Evolutionary conservation across 2,329 filamentous ascomycete species (phyloP).

Genomic region (Lachnellula hyalina): DNA sequence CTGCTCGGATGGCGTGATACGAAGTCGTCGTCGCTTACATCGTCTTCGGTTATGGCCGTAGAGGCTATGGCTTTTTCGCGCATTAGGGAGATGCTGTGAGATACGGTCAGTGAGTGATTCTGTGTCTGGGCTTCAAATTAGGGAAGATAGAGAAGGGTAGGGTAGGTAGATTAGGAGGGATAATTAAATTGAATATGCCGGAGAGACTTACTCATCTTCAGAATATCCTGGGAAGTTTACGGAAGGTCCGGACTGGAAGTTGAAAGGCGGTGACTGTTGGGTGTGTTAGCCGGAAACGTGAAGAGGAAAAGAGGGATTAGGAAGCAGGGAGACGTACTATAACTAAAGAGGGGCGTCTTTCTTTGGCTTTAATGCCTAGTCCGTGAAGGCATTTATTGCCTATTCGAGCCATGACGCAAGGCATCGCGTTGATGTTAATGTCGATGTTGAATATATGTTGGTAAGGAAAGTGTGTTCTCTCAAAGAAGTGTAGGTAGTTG

Average conservation of each 20-base stretch:
- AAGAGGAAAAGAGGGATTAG: neutral
- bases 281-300: neutral
- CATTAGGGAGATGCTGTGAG: slow-evolving; percentile 28
- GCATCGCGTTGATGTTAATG: slow-evolving; percentile 5
- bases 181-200: neutral
- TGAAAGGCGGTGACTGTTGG: slow-evolving; percentile 43
- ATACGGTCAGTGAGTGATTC: neutral
- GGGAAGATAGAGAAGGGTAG: neutral
- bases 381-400: slow-evolving; percentile 16
- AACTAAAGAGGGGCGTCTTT: slow-evolving; percentile 8
- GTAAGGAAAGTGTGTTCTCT: neutral
- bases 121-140: neutral
- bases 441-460: neutral
- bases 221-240: slow-evolving; percentile 49
- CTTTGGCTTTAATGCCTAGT: slow-evolving; percentile 14
- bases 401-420: slow-evolving; percentile 11
- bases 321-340: slow-evolving; percentile 12
- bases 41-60: slow-evolving; percentile 23
- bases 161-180: neutral
- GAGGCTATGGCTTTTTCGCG: slow-evolving; percentile 30
- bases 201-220: slow-evolving; percentile 50
- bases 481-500: neutral
- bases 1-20: slow-evolving; percentile 2
- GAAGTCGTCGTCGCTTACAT: slow-evolving; percentile 16
- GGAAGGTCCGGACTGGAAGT: slow-evolving; percentile 49